These are phyloP conservation scores for Zygotorulaspora danielsina DNA, from an alignment of 805 yeast genomes.

Conservation along the genomic window DNA sequence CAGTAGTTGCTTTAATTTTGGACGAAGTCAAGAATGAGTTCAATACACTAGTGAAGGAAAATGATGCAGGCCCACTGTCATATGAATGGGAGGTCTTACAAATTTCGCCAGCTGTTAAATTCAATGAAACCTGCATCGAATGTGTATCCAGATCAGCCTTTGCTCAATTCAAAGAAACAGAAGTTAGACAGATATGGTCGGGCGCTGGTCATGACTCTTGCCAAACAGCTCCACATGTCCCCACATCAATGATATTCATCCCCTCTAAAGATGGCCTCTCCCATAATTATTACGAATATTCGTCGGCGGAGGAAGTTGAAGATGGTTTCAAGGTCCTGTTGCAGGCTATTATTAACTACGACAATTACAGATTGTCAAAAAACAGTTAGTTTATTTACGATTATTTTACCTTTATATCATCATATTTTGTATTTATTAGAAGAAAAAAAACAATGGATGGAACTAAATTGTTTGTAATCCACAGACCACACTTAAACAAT, in stretches of 20 bases:
- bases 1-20: conserved; percentile 36
- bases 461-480: background rate
- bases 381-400: conserved; percentile 7
- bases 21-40: conserved; percentile 40
- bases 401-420: conserved; percentile 2
- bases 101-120: conserved; percentile 53
- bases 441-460: conserved; percentile 1
- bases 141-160: conserved; percentile 52
- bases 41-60: conserved; percentile 34
- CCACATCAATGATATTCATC: conserved; percentile 71
- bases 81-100: conserved; percentile 44
- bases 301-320: conserved; percentile 60
- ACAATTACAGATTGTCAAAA: conserved; percentile 27
- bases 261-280: conserved; percentile 65
- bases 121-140: conserved; percentile 47
- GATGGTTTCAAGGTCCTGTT: conserved; percentile 56
- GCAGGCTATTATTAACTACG: conserved; percentile 45
- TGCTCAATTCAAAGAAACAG: conserved; percentile 44
- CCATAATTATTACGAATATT: conserved; percentile 64
- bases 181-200: conserved; percentile 47
- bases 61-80: conserved; percentile 32
- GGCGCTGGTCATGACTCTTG: conserved; percentile 79
- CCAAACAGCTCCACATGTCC: conserved; percentile 49
- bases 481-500: too few species aligned
- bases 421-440: conserved; percentile 3